These are phyloP conservation scores for Penicillium sp. DNA, from an alignment of 2,329 filamentous ascomycete genomes.

Conservation along the genomic window DNA sequence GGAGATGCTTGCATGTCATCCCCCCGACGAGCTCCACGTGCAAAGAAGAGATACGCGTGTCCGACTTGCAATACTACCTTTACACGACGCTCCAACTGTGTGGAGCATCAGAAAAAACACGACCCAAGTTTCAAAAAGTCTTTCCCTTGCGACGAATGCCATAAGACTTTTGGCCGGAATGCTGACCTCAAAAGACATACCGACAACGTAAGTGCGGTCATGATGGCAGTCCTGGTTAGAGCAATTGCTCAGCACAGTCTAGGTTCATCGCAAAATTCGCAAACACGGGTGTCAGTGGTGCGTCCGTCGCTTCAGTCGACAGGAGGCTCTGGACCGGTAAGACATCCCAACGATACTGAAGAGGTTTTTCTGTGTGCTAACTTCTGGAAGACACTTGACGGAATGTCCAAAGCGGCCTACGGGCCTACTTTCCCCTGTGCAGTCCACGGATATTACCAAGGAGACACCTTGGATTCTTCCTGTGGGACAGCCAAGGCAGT, in stretches of 20 bases:
- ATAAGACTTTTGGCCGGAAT: constrained; percentile 72
- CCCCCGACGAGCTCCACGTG: constrained; percentile 6
- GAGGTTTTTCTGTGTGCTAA: neutral
- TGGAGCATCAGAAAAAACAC: constrained; percentile 79
- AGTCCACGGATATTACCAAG: too few relatives aligned
- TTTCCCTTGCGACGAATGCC: constrained; percentile 64
- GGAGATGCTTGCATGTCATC: constrained; percentile 1
- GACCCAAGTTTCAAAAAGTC: constrained; percentile 66
- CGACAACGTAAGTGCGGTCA: constrained; percentile 44
- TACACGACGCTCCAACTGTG: constrained; percentile 78
- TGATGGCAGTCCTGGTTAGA: neutral
- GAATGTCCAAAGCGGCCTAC: constrained; percentile 5
- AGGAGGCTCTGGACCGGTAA: constrained; percentile 15
- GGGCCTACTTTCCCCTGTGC: neutral
- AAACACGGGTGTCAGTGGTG: constrained; percentile 16
- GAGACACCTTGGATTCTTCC: too few relatives aligned
- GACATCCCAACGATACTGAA: neutral
- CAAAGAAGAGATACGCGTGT: constrained; percentile 58
- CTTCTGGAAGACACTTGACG: constrained; percentile 4
- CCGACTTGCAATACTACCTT: constrained; percentile 71
- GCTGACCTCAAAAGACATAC: constrained; percentile 63
- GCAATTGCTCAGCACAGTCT: constrained; percentile 3
- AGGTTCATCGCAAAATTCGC: constrained; percentile 13
- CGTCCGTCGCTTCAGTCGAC: constrained; percentile 10
- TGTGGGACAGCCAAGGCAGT: too few relatives aligned